Conservation (phyloP, 306 rosid genomes). For the Rosa chinensis region DNA sequence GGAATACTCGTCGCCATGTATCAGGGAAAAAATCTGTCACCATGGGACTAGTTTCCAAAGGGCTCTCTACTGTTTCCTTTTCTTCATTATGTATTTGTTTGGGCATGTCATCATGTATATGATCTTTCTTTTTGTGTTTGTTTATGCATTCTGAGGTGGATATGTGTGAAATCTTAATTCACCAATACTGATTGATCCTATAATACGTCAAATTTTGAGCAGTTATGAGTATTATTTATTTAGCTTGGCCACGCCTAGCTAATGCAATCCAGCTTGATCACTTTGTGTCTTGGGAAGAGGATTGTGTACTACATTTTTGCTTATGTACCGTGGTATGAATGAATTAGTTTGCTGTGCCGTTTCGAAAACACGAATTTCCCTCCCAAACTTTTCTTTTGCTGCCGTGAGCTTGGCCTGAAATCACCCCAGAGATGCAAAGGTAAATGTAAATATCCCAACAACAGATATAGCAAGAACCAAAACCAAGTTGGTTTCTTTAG, state of each 20-base stretch:
- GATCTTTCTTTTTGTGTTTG: not conserved
- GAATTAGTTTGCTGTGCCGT: not conserved
- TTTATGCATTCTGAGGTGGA: not conserved
- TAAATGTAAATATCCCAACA: too few species aligned
- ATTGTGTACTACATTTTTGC: not conserved
- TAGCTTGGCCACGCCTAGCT: not conserved
- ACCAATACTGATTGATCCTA: not conserved
- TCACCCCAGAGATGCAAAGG: too few species aligned
- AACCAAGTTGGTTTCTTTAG: too few species aligned
- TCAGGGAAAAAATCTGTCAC: not conserved
- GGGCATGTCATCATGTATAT: conserved; percentile 6
- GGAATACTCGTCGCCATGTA: not conserved
- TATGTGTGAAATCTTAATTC: not conserved
- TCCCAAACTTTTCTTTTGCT: too few species aligned
- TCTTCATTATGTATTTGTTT: not conserved
- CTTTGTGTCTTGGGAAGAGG: not conserved
- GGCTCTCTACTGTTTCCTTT: not conserved
- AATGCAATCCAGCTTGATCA: not conserved
- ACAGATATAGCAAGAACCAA: too few species aligned
- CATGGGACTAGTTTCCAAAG: not conserved
- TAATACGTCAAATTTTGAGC: not conserved
- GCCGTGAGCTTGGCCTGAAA: too few species aligned
- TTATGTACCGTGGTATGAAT: not conserved
- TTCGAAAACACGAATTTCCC: too few species aligned
- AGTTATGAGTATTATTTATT: not conserved